These are phyloP conservation scores for Mollisiaceae sp. DNA, from an alignment of 2,329 filamentous ascomycete species.

Conservation along the genomic window DNA sequence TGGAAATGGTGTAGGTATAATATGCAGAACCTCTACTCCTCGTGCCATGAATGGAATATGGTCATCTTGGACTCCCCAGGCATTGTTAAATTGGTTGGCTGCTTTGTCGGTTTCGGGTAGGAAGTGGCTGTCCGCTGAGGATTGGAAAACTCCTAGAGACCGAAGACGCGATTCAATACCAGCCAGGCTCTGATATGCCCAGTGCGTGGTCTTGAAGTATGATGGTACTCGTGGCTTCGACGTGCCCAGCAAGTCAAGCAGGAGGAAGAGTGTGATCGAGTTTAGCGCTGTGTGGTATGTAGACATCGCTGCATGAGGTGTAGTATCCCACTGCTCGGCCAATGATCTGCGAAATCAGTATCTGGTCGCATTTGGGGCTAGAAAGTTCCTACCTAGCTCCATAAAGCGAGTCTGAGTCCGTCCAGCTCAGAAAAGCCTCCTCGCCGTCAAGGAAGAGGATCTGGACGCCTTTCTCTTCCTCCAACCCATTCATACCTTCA, in stretches of 20 bases:
- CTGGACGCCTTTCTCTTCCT: constrained; percentile 83
- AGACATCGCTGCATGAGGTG: constrained; percentile 72
- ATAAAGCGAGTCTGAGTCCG: constrained; percentile 81
- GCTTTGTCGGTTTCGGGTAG: constrained; percentile 67
- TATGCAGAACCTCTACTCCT: constrained; percentile 86
- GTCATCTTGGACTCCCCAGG: constrained; percentile 76
- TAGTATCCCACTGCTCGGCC: constrained; percentile 79
- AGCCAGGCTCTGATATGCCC: constrained; percentile 84
- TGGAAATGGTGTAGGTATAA: constrained; percentile 87
- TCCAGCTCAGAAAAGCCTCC: constrained; percentile 87
- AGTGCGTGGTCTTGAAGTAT: constrained; percentile 89
- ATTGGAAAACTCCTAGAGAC: constrained; percentile 67
- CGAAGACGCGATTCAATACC: constrained; percentile 76
- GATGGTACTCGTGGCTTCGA: constrained; percentile 74
- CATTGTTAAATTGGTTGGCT: constrained; percentile 50
- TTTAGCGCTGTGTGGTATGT: constrained; percentile 75
- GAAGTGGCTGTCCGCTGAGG: constrained; percentile 62
- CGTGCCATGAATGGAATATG: constrained; percentile 88
- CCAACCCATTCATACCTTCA: constrained; percentile 62
- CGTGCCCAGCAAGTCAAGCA: constrained; percentile 87
- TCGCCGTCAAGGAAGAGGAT: constrained; percentile 92
- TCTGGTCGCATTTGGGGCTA: neutral
- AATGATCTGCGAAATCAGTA: constrained; percentile 60
- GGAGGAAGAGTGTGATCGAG: constrained; percentile 84
- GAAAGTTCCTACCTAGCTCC: constrained; percentile 70